Conservation (phyloP, 257 asterid species). For the Solanum peruvianum region DNA sequence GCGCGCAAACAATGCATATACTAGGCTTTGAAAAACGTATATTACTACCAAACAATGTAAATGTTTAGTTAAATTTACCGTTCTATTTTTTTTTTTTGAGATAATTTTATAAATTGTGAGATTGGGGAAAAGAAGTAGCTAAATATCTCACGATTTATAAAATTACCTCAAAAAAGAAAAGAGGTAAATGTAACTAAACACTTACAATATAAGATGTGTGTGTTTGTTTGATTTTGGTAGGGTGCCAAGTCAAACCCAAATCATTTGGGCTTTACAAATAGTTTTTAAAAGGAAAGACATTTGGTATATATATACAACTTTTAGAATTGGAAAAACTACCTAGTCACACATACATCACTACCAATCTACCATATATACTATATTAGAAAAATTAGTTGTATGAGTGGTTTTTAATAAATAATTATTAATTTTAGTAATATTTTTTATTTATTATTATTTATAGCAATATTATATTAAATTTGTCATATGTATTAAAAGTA, state of each 20-base stretch:
- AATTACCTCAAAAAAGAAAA: no score
- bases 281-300: neutral
- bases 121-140: neutral
- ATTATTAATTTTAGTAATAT: no score
- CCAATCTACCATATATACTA: no score
- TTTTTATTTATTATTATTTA: no score
- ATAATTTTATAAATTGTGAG: no score
- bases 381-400: no score
- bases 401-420: no score
- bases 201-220: neutral
- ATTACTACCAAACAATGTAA: neutral
- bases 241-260: neutral
- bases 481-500: no score
- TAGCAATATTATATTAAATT: no score
- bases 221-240: neutral
- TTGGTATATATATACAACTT: neutral
- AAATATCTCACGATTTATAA: neutral
- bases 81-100: no score
- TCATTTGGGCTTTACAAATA: neutral
- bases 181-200: neutral
- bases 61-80: neutral
- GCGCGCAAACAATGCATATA: neutral
- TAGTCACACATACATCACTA: no score
- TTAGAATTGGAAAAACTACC: neutral
- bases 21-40: no score